A percentile compares a stretch with the other conserved stretches of the same genome.
These are phyloP conservation scores for Ustilaginoidea virens DNA, from an alignment of 2,329 filamentous ascomycete species.

Conservation along the genomic window DNA sequence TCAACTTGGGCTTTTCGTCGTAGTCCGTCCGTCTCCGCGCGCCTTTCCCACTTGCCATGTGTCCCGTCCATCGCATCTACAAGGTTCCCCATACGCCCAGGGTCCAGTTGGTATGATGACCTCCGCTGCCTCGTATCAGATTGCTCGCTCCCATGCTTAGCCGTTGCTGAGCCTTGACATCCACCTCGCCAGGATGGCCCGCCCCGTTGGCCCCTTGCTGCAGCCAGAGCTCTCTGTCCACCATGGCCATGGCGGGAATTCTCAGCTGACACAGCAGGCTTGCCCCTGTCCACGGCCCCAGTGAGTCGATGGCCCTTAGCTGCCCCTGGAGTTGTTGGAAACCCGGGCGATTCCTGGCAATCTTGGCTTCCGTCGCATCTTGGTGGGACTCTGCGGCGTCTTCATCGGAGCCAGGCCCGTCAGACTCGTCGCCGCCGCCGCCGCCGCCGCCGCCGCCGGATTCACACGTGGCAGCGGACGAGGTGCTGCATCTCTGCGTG, in stretches of 20 bases:
- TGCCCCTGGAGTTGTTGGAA: slow-evolving; percentile 36
- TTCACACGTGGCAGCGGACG: slow-evolving; percentile 11
- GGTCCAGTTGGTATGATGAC: slow-evolving; percentile 39
- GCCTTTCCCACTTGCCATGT: not conserved
- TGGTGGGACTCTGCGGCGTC: slow-evolving; percentile 11
- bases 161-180: slow-evolving; percentile 40
- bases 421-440: slow-evolving; percentile 11
- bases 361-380: slow-evolving; percentile 21
- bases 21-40: not conserved
- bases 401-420: slow-evolving; percentile 9
- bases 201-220: slow-evolving; percentile 51
- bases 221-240: slow-evolving; percentile 58
- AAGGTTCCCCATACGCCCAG: slow-evolving; percentile 45
- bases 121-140: slow-evolving; percentile 21
- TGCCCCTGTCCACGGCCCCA: slow-evolving; percentile 62
- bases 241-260: slow-evolving; percentile 49
- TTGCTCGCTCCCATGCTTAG: slow-evolving; percentile 48
- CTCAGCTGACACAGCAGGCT: slow-evolving; percentile 55
- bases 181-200: slow-evolving; percentile 41
- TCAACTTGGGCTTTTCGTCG: too few species aligned
- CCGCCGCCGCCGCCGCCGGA: slow-evolving; percentile 11
- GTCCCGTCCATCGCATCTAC: slow-evolving; percentile 10
- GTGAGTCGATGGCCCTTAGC: slow-evolving; percentile 49
- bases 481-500: slow-evolving; percentile 7
- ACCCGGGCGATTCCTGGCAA: slow-evolving; percentile 17